phyloP scores from a whole-genome alignment of 306 rosid species.

The Morella rubra region DNA sequence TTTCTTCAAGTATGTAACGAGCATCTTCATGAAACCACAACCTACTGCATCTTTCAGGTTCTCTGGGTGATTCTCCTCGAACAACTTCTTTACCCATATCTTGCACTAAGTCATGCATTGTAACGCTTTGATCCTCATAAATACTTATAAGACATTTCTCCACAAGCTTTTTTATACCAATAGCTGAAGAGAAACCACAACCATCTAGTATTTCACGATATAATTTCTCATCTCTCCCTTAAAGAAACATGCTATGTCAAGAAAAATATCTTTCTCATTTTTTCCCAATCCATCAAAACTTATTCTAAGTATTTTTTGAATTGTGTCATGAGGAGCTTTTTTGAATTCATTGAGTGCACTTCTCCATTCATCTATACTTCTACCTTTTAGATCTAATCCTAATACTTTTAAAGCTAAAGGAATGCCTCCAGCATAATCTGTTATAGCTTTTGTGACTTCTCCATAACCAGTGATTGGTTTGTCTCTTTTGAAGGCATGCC shows the following conservation, averaged over 20 bases:
- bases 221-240: fast-evolving
- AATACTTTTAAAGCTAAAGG: slow-evolving; percentile 34
- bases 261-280: slow-evolving; percentile 16
- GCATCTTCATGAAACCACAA: neutral
- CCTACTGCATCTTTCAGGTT: neutral
- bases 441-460: neutral
- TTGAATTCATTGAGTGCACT: slow-evolving; percentile 26
- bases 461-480: slow-evolving; percentile 7
- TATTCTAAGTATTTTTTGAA: too few relatives aligned
- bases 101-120: neutral
- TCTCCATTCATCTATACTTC: slow-evolving; percentile 24
- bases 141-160: too few relatives aligned
- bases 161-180: neutral
- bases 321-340: neutral
- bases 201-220: neutral
- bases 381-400: slow-evolving; percentile 31
- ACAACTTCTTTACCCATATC: neutral
- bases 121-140: fast-evolving
- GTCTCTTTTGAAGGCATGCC: slow-evolving; percentile 23
- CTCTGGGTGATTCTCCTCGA: neutral
- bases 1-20: too few relatives aligned
- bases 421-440: slow-evolving; percentile 34
- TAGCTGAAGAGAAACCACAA: neutral
- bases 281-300: slow-evolving; percentile 24
- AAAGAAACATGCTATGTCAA: too few relatives aligned